Evolutionary conservation across 495 filamentous ascomycete species (phyloP).

Genomic region (Xylaria acuta): DNA sequence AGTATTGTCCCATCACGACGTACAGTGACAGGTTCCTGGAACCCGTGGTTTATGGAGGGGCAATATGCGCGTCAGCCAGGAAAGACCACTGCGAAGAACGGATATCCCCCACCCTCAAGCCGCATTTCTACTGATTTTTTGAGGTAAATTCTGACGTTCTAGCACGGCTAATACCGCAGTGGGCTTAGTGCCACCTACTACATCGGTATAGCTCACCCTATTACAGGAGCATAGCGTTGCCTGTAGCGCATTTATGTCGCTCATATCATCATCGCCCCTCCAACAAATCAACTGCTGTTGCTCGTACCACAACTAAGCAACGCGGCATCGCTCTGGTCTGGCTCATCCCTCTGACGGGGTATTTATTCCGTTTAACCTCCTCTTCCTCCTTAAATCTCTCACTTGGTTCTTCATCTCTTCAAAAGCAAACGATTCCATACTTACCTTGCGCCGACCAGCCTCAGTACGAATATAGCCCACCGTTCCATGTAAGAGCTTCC

Average conservation of each 20-base stretch:
- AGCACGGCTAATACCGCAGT: background rate
- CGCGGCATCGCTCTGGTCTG: conserved; percentile 23
- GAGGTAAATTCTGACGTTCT: conserved; percentile 3
- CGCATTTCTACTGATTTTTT: background rate
- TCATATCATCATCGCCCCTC: conserved; percentile 42
- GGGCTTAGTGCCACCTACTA: conserved; percentile 8
- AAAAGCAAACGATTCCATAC: background rate
- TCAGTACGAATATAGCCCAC: background rate
- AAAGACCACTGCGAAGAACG: conserved; percentile 15
- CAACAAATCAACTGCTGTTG: conserved; percentile 36
- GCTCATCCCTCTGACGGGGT: conserved; percentile 11
- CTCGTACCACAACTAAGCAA: conserved; percentile 32
- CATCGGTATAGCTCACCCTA: conserved; percentile 6
- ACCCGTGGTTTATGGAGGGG: conserved; percentile 15
- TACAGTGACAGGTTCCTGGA: conserved; percentile 11
- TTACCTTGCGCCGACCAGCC: background rate
- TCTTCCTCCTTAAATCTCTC: conserved; percentile 19
- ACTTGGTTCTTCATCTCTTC: conserved; percentile 19
- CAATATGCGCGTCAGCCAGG: conserved; percentile 12
- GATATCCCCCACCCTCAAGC: conserved; percentile 23
- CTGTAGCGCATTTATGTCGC: conserved; percentile 34
- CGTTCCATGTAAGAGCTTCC: conserved; percentile 26
- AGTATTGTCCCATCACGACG: conserved; percentile 14
- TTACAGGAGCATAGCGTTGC: conserved; percentile 7
- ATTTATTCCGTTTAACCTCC: conserved; percentile 24